phyloP scores from a whole-genome alignment of 169 alveolate genomes.

The Cryptosporidium bovis region DNA sequence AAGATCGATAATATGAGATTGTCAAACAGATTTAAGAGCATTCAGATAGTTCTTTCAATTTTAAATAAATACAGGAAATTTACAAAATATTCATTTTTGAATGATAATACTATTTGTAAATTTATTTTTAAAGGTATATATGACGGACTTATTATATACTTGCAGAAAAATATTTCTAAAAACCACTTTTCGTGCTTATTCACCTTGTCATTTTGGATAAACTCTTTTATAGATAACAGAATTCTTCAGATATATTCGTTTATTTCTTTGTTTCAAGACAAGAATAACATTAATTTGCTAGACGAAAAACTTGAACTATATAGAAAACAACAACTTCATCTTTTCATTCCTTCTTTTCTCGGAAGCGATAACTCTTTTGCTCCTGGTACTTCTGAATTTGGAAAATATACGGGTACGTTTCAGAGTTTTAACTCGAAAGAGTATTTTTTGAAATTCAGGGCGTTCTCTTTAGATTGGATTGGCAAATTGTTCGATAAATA shows the following conservation, averaged over 20 bases:
- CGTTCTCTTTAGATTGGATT: background rate
- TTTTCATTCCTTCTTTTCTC: too few relatives aligned
- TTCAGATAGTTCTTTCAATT: constrained; percentile 41
- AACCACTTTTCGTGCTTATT: background rate
- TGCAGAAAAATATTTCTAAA: constrained; percentile 25
- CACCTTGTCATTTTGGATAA: constrained; percentile 37
- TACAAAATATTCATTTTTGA: constrained; percentile 35
- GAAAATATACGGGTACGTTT: background rate
- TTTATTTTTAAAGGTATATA: constrained; percentile 30
- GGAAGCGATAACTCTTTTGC: too few relatives aligned
- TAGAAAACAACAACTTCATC: too few relatives aligned
- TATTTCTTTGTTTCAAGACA: background rate
- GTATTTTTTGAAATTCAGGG: background rate
- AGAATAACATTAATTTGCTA: background rate
- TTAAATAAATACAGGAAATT: constrained; percentile 25
- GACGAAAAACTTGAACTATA: too few relatives aligned
- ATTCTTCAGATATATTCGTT: constrained; percentile 10
- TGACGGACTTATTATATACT: constrained; percentile 40
- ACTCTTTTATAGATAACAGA: constrained; percentile 58
- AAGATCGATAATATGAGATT: background rate
- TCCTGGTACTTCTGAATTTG: too few relatives aligned
- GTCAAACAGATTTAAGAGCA: constrained; percentile 28
- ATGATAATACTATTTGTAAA: constrained; percentile 14
- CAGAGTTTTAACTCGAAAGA: background rate
- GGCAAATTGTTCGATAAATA: background rate